Conservation (phyloP, 139 green algal species). For the Chlorella sp. region DNA sequence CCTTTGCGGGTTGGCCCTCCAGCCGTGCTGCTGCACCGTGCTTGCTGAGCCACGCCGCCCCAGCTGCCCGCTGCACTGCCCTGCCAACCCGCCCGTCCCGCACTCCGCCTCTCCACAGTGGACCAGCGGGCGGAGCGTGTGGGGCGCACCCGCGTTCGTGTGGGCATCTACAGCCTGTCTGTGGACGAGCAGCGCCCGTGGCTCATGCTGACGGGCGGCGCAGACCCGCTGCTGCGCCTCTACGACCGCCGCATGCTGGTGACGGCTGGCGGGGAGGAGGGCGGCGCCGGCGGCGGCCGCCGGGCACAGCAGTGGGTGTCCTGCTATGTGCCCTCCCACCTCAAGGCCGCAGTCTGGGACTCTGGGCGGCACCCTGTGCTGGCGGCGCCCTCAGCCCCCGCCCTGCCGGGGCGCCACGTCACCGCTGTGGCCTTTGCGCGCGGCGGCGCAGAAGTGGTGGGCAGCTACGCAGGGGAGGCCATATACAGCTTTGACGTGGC, state of each 20-base stretch:
- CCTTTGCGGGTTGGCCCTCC: neutral
- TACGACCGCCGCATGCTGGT: conserved; percentile 54
- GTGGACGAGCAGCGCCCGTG: conserved; percentile 52
- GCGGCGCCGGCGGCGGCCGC: neutral
- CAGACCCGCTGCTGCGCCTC: conserved; percentile 37
- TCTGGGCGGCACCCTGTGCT: neutral
- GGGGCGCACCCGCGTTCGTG: neutral
- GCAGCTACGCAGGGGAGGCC: conserved; percentile 21
- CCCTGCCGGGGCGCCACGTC: neutral
- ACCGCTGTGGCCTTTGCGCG: conserved; percentile 29
- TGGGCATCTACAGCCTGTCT: conserved; percentile 47
- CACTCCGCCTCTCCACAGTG: conserved; percentile 15
- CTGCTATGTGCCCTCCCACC: conserved; percentile 37
- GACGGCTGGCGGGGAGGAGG: neutral
- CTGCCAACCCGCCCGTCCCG: neutral
- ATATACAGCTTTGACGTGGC: conserved; percentile 30
- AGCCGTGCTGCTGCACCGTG: neutral
- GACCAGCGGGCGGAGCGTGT: conserved; percentile 48
- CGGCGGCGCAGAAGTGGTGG: conserved; percentile 33
- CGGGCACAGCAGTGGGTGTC: conserved; percentile 36
- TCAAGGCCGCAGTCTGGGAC: conserved; percentile 27
- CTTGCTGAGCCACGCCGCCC: too few species aligned
- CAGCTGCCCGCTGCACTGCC: neutral
- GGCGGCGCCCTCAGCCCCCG: neutral
- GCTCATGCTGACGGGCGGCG: conserved; percentile 52